Conservation (phyloP, 169 alveolate species). For the Plasmodium ovale region DNA sequence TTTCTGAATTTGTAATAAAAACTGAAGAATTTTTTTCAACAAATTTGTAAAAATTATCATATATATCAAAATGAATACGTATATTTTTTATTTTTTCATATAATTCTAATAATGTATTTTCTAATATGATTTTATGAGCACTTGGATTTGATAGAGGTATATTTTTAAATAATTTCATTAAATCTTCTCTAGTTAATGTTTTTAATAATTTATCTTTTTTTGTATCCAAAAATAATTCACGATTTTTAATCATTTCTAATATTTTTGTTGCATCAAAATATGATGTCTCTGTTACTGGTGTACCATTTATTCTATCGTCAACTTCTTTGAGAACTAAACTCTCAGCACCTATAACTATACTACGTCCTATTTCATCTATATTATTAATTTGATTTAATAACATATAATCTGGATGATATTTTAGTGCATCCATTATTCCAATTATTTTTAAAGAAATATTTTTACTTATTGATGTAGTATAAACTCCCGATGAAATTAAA, state of each 20-base stretch:
- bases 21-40: constrained; percentile 45
- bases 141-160: constrained; percentile 23
- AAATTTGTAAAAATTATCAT: constrained; percentile 67
- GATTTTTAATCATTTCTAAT: constrained; percentile 67
- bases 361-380: neutral
- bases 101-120: constrained; percentile 41
- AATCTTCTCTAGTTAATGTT: constrained; percentile 60
- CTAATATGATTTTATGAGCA: constrained; percentile 8
- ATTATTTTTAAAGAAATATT: constrained; percentile 71
- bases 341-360: neutral
- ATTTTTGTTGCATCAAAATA: constrained; percentile 55
- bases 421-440: constrained; percentile 76
- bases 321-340: neutral
- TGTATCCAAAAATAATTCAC: constrained; percentile 35
- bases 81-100: constrained; percentile 58
- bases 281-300: neutral
- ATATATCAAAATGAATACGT: constrained; percentile 27
- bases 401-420: constrained; percentile 76
- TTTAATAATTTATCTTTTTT: constrained; percentile 43
- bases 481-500: constrained; percentile 75
- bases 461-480: constrained; percentile 70
- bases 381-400: constrained; percentile 55
- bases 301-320: neutral
- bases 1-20: constrained; percentile 56
- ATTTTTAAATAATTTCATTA: constrained; percentile 41